These are phyloP conservation scores for Hansfordia pulvinata DNA, from an alignment of 2,329 filamentous ascomycete species.

Conservation along the genomic window DNA sequence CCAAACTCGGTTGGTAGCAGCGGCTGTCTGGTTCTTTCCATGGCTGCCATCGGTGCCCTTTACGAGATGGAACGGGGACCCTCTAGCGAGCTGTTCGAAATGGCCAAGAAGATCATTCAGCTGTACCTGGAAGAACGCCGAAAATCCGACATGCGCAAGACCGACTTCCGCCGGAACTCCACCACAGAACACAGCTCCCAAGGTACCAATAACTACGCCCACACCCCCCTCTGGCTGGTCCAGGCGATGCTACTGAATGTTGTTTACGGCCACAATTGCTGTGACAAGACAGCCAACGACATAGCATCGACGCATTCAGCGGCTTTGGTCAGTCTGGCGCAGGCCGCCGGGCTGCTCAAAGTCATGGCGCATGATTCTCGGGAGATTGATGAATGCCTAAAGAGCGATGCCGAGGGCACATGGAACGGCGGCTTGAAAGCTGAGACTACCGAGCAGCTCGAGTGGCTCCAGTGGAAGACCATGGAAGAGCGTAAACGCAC, in stretches of 20 bases:
- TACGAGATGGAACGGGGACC: constrained; percentile 74
- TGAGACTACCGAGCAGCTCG: constrained; percentile 46
- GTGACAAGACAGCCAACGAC: constrained; percentile 79
- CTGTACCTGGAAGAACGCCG: constrained; percentile 83
- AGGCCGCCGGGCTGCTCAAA: constrained; percentile 62
- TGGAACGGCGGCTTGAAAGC: constrained; percentile 28
- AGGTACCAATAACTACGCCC: constrained; percentile 44
- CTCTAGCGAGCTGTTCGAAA: constrained; percentile 79
- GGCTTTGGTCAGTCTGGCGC: constrained; percentile 78
- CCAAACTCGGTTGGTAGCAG: constrained; percentile 57
- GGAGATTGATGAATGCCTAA: constrained; percentile 40
- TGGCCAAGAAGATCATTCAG: constrained; percentile 91
- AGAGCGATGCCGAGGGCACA: constrained; percentile 35
- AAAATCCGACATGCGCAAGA: constrained; percentile 65
- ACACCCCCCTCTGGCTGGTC: constrained; percentile 86
- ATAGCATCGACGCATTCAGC: constrained; percentile 89
- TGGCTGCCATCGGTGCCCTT: constrained; percentile 60
- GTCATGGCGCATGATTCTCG: constrained; percentile 28
- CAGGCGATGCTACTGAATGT: constrained; percentile 96
- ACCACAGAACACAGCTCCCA: constrained; percentile 31
- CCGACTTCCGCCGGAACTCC: constrained; percentile 39
- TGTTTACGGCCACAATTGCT: constrained; percentile 89
- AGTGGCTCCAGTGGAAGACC: constrained; percentile 83
- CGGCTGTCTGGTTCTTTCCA: constrained; percentile 74
- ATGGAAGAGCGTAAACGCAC: constrained; percentile 87